Evolutionary conservation across 371 early-diverging fungal genomes (phyloP), one percentile per base, ranked within the genome.

Genomic region (Amoeboaphelidium occidentale): DNA sequence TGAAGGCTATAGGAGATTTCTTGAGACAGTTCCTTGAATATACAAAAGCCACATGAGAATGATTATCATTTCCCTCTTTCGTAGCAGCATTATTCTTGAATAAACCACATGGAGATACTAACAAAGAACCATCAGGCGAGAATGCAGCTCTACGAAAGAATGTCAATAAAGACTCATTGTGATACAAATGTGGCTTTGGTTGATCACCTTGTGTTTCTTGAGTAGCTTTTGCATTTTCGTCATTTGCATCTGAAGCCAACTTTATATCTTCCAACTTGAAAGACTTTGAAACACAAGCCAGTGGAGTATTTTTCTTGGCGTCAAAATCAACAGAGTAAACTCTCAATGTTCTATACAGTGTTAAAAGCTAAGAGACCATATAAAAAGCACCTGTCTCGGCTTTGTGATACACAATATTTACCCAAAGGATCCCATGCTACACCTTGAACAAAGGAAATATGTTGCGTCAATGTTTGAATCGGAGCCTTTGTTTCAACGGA

Each of bases 401-500:
- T 81, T 62, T 91, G 93, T 2, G 92, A 82, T 1, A 80, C 85
- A 3, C 92, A 59, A 55, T 68, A 88, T 58, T 79, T 65, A 13
- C 77, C 78, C n/a, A 81, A 59, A 1, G 96, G 92, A 61, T 92
- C 93, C 92, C 91, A 94, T 3, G 81, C 72, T 1, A 92, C 86
- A 25, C 96, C 96, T 65, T 92, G 91, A 10, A 94, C 89, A 59
- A 84, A 88, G 54, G 91, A 88, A 22, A 68, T 64, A 57, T 94
- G 92, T 20, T 45, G 13, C n/a, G 13, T 24, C 24, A 45, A 45
- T 24, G 6, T 6, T 13, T 12, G n/a, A 20, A 12, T 21, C 6
- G 20, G 4, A 24, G 13, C 13, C 45, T 57, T 67, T 80, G 84
- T 67, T 48, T 73, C 73, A 42, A 61, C 56, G 21, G 79, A 69